These are phyloP conservation scores for Penicillium crystallinum DNA, from an alignment of 495 filamentous ascomycete genomes.

Conservation along the genomic window DNA sequence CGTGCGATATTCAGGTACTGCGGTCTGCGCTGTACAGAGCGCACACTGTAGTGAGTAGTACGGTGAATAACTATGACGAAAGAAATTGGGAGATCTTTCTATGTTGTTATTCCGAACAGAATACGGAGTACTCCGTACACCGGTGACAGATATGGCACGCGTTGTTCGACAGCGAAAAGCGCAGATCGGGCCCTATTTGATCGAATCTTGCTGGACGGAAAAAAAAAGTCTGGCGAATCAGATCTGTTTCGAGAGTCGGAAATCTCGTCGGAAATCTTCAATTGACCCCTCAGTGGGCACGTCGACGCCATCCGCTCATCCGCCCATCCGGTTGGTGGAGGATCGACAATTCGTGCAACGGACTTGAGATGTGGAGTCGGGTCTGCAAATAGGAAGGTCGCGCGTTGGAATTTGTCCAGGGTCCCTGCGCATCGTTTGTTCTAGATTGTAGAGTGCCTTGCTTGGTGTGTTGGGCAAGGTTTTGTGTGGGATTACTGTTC, in stretches of 20 bases:
- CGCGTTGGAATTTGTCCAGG: background rate
- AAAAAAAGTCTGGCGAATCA: background rate
- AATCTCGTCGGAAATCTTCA: background rate
- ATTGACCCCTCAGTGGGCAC: background rate
- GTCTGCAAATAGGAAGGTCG: slow-evolving; percentile 9
- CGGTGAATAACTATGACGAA: background rate
- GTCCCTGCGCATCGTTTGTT: slow-evolving; percentile 18
- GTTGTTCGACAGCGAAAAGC: background rate
- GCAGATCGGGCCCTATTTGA: background rate
- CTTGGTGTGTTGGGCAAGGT: slow-evolving; percentile 1
- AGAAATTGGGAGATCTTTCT: too few species aligned
- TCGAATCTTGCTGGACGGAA: background rate
- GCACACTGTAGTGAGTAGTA: background rate
- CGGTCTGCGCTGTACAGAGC: background rate
- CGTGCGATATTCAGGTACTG: background rate
- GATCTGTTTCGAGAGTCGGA: background rate
- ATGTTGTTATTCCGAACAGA: too few species aligned
- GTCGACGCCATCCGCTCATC: background rate
- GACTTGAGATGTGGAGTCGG: background rate
- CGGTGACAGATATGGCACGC: too few species aligned
- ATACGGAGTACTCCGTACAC: too few species aligned
- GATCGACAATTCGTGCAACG: slow-evolving; percentile 1
- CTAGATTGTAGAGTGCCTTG: slow-evolving; percentile 9
- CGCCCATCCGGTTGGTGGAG: slow-evolving; percentile 10
- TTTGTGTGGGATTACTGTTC: slow-evolving; percentile 2